These are phyloP conservation scores for Liriodendron chinense DNA, from an alignment of 164 flowering plant genomes.

Conservation along the genomic window DNA sequence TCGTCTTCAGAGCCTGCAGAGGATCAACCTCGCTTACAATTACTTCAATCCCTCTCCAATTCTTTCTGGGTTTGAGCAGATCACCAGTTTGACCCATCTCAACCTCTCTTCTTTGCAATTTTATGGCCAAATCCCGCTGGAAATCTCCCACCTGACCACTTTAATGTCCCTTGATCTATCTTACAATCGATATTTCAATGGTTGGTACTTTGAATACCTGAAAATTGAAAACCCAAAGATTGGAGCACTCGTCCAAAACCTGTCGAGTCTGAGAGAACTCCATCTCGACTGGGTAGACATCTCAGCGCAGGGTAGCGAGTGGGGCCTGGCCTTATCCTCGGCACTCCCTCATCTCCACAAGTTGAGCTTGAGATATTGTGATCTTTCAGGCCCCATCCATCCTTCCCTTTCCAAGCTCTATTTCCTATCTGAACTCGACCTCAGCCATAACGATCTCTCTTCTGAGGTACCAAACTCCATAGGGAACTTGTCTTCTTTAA, in stretches of 20 bases:
- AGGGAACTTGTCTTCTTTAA: no score
- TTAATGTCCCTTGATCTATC: constrained; percentile 17
- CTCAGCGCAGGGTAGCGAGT: constrained; percentile 24
- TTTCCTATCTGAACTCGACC: not conserved
- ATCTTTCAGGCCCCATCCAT: no score
- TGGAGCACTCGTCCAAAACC: constrained; percentile 20
- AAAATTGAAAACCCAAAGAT: constrained; percentile 19
- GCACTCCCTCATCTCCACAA: constrained; percentile 26
- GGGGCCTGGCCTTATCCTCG: constrained; percentile 25
- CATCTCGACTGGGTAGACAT: constrained; percentile 33
- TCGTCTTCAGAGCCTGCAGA: no score
- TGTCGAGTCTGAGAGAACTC: constrained; percentile 24
- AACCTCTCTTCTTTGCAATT: no score
- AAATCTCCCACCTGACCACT: no score
- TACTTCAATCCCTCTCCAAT: no score
- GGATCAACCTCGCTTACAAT: no score
- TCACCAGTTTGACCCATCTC: no score
- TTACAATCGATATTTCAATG: not conserved
- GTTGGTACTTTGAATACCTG: no score
- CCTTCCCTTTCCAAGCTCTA: no score
- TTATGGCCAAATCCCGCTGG: no score
- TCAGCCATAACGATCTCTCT: constrained; percentile 1
- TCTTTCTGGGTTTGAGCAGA: no score
- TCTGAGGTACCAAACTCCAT: not conserved
- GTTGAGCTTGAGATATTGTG: constrained; percentile 16